phyloP scores from a whole-genome alignment of 345 rosid species.

The Heritiera fomes region DNA sequence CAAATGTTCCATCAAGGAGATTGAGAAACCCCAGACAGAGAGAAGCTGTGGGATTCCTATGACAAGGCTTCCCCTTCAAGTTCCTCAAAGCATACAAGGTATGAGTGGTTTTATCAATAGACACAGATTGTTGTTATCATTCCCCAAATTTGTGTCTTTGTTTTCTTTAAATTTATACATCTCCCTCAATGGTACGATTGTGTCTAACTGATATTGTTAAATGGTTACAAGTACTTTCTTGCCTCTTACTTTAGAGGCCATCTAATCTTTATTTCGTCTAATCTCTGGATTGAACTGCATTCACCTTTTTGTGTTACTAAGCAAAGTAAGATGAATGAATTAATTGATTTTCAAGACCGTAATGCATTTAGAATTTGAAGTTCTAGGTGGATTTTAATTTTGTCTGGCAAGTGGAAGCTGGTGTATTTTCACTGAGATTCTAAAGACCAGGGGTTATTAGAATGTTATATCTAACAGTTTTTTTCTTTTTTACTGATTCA shows the following conservation, averaged over 20 bases:
- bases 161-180: background rate
- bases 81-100: slow-evolving; percentile 73
- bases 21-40: slow-evolving; percentile 59
- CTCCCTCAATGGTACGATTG: background rate
- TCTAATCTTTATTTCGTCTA: background rate
- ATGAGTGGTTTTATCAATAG: background rate
- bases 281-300: background rate
- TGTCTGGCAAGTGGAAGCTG: background rate
- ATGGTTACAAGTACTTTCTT: slow-evolving; percentile 4
- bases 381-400: background rate
- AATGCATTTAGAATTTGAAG: background rate
- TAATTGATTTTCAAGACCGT: background rate
- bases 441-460: background rate
- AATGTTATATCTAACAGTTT: background rate
- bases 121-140: background rate
- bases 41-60: slow-evolving; percentile 61
- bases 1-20: slow-evolving; percentile 80
- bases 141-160: background rate
- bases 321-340: background rate
- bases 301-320: background rate
- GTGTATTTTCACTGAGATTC: background rate
- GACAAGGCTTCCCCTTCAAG: slow-evolving; percentile 82
- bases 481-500: background rate
- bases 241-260: background rate
- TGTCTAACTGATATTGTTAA: background rate